Evolutionary conservation across 2,329 filamentous ascomycete species (phyloP).

Genomic region (Calonectria naviculata): DNA sequence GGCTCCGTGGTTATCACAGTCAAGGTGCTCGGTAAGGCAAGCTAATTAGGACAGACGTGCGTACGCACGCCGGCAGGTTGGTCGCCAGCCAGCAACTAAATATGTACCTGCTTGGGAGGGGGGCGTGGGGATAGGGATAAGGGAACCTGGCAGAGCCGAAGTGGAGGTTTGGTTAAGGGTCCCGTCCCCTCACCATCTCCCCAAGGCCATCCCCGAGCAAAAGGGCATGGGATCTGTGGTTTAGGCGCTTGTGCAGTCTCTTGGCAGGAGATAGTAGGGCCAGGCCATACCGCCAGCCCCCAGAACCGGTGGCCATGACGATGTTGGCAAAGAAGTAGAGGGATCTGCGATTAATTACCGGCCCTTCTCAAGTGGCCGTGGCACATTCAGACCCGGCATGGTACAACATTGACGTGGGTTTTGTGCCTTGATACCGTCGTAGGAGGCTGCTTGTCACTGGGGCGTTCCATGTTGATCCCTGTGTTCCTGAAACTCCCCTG

Average conservation of each 20-base stretch:
- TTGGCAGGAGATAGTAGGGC: conserved; percentile 1
- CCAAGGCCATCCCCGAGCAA: background rate
- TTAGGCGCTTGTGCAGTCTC: background rate
- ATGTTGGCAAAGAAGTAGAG: background rate
- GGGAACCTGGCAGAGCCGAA: conserved; percentile 1
- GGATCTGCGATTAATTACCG: conserved; percentile 21
- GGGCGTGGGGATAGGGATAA: background rate
- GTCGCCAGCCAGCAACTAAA: background rate
- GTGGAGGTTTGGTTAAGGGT: conserved; percentile 6
- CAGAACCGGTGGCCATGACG: background rate
- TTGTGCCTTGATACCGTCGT: conserved; percentile 13
- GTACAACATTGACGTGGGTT: conserved; percentile 16
- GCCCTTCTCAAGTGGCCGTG: background rate
- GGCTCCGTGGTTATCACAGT: conserved; percentile 9
- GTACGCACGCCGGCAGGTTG: background rate
- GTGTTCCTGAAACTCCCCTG: conserved; percentile 43
- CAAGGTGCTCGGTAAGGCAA: background rate
- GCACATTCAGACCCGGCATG: conserved; percentile 4
- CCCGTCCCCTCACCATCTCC: conserved; percentile 3
- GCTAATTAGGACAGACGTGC: conserved; percentile 13
- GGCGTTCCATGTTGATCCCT: conserved; percentile 40
- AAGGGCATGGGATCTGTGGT: conserved; percentile 1
- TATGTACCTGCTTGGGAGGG: background rate
- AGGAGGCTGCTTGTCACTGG: conserved; percentile 21
- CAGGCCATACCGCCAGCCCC: background rate